A percentile compares a stretch with the other conserved stretches of the same genome.
Conservation (phyloP, 495 filamentous ascomycete species). For the Xylaria nigripes region DNA sequence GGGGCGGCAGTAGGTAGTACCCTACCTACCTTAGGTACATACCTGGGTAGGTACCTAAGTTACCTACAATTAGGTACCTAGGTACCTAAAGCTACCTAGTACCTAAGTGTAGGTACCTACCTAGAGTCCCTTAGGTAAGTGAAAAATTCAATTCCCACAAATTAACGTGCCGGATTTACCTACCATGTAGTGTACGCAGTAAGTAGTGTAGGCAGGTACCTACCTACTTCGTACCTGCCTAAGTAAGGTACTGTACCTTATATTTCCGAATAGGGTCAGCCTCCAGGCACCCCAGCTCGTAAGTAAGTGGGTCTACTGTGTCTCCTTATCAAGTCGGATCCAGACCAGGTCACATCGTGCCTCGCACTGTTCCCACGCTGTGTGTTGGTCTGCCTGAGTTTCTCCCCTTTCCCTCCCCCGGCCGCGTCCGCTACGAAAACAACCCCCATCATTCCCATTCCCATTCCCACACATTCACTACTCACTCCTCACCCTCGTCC, state of each 20-base stretch:
- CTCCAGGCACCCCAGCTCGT: neutral
- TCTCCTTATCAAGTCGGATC: neutral
- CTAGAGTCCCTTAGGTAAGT: too few relatives aligned
- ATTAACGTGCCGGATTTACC: neutral
- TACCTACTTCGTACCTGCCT: neutral
- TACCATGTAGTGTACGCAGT: neutral
- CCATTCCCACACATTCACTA: neutral
- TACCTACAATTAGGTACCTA: too few relatives aligned
- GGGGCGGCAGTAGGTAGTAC: too few relatives aligned
- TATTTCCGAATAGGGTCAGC: neutral
- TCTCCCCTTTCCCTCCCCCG: constrained; percentile 1
- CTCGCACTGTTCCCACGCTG: neutral
- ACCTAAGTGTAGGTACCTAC: too few relatives aligned
- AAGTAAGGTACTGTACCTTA: neutral
- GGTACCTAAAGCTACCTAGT: too few relatives aligned
- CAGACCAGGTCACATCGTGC: constrained; percentile 3
- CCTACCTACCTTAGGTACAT: too few relatives aligned
- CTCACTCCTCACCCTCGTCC: constrained; percentile 4
- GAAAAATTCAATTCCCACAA: neutral
- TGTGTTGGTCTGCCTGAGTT: neutral
- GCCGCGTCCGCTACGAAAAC: neutral
- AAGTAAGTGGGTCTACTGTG: neutral
- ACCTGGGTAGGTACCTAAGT: too few relatives aligned
- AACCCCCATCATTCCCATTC: constrained; percentile 3
- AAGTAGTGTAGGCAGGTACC: neutral